Percentiles rank a stretch among this genome's conserved stretches.
phyloP scores from a whole-genome alignment of 2,329 filamentous ascomycete genomes.

The Botrytis paeoniae region DNA sequence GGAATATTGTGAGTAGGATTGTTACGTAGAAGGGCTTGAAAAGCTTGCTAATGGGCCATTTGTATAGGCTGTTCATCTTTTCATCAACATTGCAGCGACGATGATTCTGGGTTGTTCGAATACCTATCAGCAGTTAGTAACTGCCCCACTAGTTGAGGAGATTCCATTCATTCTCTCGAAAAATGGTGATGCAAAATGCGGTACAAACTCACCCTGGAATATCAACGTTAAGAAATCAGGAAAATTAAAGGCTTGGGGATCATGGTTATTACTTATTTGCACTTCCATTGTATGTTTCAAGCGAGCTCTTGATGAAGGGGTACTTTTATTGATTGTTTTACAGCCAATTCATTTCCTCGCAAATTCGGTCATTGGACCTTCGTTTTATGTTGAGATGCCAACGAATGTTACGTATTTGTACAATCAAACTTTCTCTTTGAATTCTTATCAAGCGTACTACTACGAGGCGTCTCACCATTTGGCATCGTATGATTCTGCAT shows the following conservation, averaged over 20 bases:
- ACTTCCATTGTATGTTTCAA: slow-evolving; percentile 26
- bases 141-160: slow-evolving; percentile 24
- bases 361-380: slow-evolving; percentile 28
- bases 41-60: neutral
- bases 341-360: slow-evolving; percentile 30
- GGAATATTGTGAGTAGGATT: slow-evolving; percentile 23
- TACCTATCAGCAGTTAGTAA: slow-evolving; percentile 30
- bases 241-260: slow-evolving; percentile 25
- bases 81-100: slow-evolving; percentile 28
- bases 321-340: neutral
- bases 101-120: slow-evolving; percentile 30
- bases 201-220: slow-evolving; percentile 27
- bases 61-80: slow-evolving; percentile 23
- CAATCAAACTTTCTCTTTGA: neutral
- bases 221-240: slow-evolving; percentile 28
- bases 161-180: slow-evolving; percentile 26
- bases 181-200: slow-evolving; percentile 26
- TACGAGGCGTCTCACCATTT: neutral
- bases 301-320: neutral
- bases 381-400: slow-evolving; percentile 28
- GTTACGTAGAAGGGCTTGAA: neutral
- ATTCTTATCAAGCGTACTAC: neutral
- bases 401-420: neutral
- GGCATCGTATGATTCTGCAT: slow-evolving; percentile 14
- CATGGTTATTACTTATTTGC: slow-evolving; percentile 26